Percentiles rank a stretch among this genome's conserved stretches.
Conservation (phyloP, 2,329 filamentous ascomycete species). For the Juglanconis sp. region DNA sequence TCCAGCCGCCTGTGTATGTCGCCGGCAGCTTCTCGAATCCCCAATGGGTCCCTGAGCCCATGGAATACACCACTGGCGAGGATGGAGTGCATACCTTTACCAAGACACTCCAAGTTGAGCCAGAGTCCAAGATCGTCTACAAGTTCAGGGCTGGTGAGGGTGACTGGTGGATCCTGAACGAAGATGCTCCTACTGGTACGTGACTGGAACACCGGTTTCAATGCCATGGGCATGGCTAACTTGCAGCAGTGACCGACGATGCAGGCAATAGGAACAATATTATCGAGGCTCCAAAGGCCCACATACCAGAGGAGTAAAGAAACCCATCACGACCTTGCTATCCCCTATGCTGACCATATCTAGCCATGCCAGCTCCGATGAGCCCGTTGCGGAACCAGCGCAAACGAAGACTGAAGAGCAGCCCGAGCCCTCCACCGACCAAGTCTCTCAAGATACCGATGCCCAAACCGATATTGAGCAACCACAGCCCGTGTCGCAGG, state of each 20-base stretch:
- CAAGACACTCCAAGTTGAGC: constrained; percentile 51
- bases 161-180: constrained; percentile 69
- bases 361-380: not conserved
- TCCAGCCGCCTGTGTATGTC: constrained; percentile 66
- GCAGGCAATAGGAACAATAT: constrained; percentile 49
- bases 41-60: constrained; percentile 65
- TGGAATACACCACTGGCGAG: constrained; percentile 51
- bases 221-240: not conserved
- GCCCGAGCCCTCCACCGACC: not conserved
- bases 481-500: constrained; percentile 14
- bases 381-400: not conserved
- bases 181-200: constrained; percentile 58
- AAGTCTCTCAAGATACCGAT: not conserved
- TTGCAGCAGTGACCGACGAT: constrained; percentile 35
- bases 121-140: constrained; percentile 65
- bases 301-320: not conserved
- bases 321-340: not conserved
- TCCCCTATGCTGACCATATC: not conserved
- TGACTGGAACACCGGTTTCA: not conserved
- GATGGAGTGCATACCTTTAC: constrained; percentile 57
- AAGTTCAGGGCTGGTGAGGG: constrained; percentile 67
- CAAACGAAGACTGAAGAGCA: not conserved
- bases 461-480: not conserved
- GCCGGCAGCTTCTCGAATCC: constrained; percentile 67
- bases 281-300: constrained; percentile 29